These are phyloP conservation scores for Eucalyptus pauciflora DNA, from an alignment of 345 rosid species.

Conservation along the genomic window DNA sequence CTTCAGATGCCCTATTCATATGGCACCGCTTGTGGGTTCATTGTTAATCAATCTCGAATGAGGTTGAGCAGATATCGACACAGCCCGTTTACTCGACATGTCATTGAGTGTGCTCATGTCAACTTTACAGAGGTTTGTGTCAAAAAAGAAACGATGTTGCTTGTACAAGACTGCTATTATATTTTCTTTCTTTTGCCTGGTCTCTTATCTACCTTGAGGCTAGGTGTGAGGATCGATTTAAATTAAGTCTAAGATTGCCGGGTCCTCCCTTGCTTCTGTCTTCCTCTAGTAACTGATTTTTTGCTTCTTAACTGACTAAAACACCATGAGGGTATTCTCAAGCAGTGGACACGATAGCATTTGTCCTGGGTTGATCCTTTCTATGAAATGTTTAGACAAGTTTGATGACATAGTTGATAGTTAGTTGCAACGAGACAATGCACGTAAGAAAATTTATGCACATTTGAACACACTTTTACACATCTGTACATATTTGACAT, in stretches of 20 bases:
- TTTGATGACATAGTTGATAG: background rate
- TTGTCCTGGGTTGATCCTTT: background rate
- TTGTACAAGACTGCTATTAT: background rate
- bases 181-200: background rate
- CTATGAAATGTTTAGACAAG: background rate
- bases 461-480: background rate
- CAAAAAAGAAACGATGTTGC: background rate
- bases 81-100: background rate
- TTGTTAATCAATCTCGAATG: background rate
- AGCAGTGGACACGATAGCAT: too few species aligned
- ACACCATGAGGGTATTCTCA: too few species aligned
- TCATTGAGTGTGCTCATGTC: background rate
- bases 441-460: background rate
- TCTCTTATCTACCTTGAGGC: background rate
- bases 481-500: background rate
- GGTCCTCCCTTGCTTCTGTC: background rate
- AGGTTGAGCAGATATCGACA: background rate
- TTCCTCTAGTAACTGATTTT: background rate
- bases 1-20: too few species aligned
- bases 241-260: background rate
- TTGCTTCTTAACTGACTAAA: too few species aligned
- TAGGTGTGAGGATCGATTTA: too few species aligned
- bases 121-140: background rate
- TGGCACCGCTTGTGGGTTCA: too few species aligned
- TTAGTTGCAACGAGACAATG: background rate